Evolutionary conservation across 1,139 yeast species (phyloP).

Genomic region (Kluyveromyces sp.): DNA sequence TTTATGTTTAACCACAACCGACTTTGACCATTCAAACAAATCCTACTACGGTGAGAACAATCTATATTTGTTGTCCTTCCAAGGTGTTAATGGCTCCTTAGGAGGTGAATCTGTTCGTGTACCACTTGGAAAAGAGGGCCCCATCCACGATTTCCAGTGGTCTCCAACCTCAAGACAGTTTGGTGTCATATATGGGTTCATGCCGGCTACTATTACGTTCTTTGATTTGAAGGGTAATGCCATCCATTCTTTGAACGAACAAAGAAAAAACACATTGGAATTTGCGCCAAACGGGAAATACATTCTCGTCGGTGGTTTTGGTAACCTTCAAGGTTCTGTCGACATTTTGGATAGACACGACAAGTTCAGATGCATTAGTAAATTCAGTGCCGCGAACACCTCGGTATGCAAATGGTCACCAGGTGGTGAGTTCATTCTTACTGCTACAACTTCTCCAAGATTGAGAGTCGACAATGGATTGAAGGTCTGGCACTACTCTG

Average conservation of each 20-base stretch:
- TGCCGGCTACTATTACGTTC: constrained; percentile 95
- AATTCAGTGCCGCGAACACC: constrained; percentile 88
- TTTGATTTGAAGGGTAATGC: constrained; percentile 92
- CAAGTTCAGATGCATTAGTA: constrained; percentile 69
- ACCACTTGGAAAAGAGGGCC: constrained; percentile 84
- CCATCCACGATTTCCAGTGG: constrained; percentile 97
- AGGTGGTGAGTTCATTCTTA: constrained; percentile 87
- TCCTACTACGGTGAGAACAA: constrained; percentile 97
- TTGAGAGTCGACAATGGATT: constrained; percentile 94
- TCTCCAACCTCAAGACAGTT: constrained; percentile 94
- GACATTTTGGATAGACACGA: constrained; percentile 91
- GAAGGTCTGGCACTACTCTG: constrained; percentile 88
- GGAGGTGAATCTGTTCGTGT: constrained; percentile 90
- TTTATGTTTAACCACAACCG: constrained; percentile 89
- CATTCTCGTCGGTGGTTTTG: constrained; percentile 92
- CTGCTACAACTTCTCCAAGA: constrained; percentile 96
- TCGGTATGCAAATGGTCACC: constrained; percentile 98
- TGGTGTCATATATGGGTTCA: constrained; percentile 93
- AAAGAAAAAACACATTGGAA: constrained; percentile 81
- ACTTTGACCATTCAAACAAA: constrained; percentile 89
- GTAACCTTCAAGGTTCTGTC: constrained; percentile 93
- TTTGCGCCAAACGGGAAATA: constrained; percentile 94
- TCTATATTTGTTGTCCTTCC: constrained; percentile 56
- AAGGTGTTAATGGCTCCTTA: constrained; percentile 57
- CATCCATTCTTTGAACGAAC: constrained; percentile 75